Evolutionary conservation across 2,329 filamentous ascomycete species (phyloP), one percentile per base, ranked within the genome.

Genomic region (Neobulgaria alba): DNA sequence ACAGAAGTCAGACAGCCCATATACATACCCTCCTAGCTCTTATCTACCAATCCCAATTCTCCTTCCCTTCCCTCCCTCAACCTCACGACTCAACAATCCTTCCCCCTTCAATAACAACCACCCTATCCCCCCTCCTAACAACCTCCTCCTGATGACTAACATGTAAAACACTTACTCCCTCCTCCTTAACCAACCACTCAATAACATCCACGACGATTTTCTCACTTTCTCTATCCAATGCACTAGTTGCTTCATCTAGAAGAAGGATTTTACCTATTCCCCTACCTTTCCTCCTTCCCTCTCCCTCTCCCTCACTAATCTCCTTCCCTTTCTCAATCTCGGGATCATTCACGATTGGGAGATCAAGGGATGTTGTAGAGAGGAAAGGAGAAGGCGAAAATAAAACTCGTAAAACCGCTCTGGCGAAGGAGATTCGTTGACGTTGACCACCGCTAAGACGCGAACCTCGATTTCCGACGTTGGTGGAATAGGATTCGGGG

Each of bases 401-500:
- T n/a, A 90, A 88, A 54, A 93, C 77, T 15, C 89, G 81, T 31
- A 95, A 77, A 10, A 95, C 68, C 0, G 89, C 90, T 3, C 90
- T 79, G 3, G 90, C 90, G 58, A 96, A 95, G 36, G 52, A 88
- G 35, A 95, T 81, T 42, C 90, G 83, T 63, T 96, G 89, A 59
- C 94, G 93, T 63, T 95, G 90, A 0, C 90, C 90, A 39, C 90
- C 90, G 2, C 82, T 87, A 8, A 95, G 67, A 57, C 95, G 73
- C 8, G 76, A 72, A 37, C 89, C 90, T 66, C 94, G 93, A 62
- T 74, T 84, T 15, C 90, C 90, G 19, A 93, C 86, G 2, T 87
- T 58, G 0, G 88, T 94, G 56, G 80, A 75, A 66, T 94, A 86
- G 10, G 85, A 70, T 31, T 71, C 64, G 0, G 71, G 69, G 0